A percentile compares a stretch with the other conserved stretches of the same genome.
phyloP scores from a whole-genome alignment of 768 basidiomycete species.

The Tulasnella sp. region DNA sequence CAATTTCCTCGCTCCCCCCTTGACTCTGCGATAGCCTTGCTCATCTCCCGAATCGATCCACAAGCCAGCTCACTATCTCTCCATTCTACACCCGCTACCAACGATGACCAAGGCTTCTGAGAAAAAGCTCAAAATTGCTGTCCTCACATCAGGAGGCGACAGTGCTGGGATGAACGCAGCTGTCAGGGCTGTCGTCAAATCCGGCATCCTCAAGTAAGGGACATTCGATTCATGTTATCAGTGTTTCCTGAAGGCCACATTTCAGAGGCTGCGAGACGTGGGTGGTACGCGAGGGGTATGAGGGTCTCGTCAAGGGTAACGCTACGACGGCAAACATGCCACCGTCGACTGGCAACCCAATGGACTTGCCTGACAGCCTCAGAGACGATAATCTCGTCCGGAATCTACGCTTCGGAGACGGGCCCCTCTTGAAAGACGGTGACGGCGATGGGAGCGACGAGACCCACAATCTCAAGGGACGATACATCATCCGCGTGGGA shows the following conservation, averaged over 20 bases:
- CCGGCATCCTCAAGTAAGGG: constrained; percentile 73
- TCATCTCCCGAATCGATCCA: not conserved
- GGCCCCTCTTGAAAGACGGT: constrained; percentile 61
- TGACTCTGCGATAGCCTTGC: constrained; percentile 3
- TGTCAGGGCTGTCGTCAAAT: constrained; percentile 87
- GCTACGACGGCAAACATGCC: constrained; percentile 21
- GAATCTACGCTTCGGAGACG: constrained; percentile 75
- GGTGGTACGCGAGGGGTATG: constrained; percentile 96
- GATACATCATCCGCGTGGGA: constrained; percentile 89
- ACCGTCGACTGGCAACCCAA: constrained; percentile 19
- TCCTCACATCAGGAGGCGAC: constrained; percentile 93
- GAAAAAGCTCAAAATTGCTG: constrained; percentile 69
- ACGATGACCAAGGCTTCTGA: not conserved
- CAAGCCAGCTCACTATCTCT: not conserved
- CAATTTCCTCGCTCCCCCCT: no score
- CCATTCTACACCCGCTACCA: not conserved
- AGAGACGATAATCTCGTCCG: constrained; percentile 34
- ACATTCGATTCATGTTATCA: not conserved
- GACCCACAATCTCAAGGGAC: constrained; percentile 72
- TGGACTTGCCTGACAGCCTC: constrained; percentile 22
- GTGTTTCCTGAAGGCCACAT: not conserved
- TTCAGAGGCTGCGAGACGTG: constrained; percentile 87
- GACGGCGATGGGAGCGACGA: constrained; percentile 47
- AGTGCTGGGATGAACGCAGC: constrained; percentile 96
- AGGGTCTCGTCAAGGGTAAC: constrained; percentile 95